A percentile compares a stretch with the other conserved stretches of the same genome.
These are phyloP conservation scores for Daphne laureola DNA, from an alignment of 441 rosid genomes.

Conservation along the genomic window DNA sequence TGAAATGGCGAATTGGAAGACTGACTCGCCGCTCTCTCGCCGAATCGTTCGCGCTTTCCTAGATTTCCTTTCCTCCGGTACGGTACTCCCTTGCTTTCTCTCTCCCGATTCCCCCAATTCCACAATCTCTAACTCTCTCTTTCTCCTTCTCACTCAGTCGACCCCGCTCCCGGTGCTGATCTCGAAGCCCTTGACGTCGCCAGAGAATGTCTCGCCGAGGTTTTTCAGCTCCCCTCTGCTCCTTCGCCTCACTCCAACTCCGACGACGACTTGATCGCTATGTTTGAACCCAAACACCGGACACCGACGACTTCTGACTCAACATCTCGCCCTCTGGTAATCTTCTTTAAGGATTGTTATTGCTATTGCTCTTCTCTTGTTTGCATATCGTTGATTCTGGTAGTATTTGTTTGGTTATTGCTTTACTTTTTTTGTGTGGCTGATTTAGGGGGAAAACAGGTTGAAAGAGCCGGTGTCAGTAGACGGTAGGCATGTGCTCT, in stretches of 20 bases:
- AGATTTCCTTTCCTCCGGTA: conserved; percentile 68
- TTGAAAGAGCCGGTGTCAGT: conserved; percentile 24
- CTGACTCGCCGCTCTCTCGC: conserved; percentile 60
- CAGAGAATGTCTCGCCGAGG: conserved; percentile 60
- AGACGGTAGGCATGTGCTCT: conserved; percentile 24
- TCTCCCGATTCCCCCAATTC: conserved; percentile 2
- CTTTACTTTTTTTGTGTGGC: conserved; percentile 7
- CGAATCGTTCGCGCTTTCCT: conserved; percentile 65
- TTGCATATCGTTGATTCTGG: conserved; percentile 1
- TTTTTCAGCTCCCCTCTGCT: conserved; percentile 38
- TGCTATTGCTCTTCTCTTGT: not conserved
- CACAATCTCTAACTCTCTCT: not conserved
- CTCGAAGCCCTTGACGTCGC: conserved; percentile 80
- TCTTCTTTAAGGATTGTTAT: not conserved
- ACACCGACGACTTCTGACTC: conserved; percentile 30
- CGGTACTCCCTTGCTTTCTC: conserved; percentile 25
- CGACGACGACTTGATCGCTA: conserved; percentile 42
- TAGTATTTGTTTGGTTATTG: not conserved
- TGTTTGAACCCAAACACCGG: conserved; percentile 33
- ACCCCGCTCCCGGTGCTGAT: conserved; percentile 60
- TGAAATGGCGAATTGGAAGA: conserved; percentile 42
- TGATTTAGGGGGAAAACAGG: conserved; percentile 31
- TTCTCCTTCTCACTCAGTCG: conserved; percentile 31
- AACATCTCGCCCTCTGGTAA: conserved; percentile 14
- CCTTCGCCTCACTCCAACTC: conserved; percentile 27